Evolutionary conservation across 371 early-diverging fungal genomes (phyloP), one percentile per base, ranked within the genome.

Genomic region (Mucor irregularis): DNA sequence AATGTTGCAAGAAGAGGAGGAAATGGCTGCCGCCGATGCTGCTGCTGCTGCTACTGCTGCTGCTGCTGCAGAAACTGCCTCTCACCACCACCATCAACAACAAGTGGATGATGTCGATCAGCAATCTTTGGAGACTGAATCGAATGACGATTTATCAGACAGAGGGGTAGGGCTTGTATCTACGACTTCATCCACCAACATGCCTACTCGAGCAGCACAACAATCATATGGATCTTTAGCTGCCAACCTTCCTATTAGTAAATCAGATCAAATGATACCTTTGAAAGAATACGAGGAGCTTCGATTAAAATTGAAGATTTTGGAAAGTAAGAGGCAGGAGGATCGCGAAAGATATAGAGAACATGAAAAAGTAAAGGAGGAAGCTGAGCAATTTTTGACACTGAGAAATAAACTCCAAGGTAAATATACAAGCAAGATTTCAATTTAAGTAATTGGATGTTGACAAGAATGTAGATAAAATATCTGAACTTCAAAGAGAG

Each of bases 311-410:
- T 68, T 93, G 17, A 83, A 82, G 45, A 80, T 89, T 19, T 65
- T 95, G 22, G 95, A 96, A 66, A 67, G 73, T 17, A 91, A 91
- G 68, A 88, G 94, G 4, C 79, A 82, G 11, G 91, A 94, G 53
- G 95, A 95, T 56, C 79, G 90, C 14, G 91, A 90, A 62, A 73
- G 74, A 17, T 67, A 90, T 30, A 73, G 81, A 30, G 88, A 92
- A 26, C 78, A 89, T 35, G 95, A 94, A 56, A 81, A 81, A 44
- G 68, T 86, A 22, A 88, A 80, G 24, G 83, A 83, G 19, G 91
- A 93, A 58, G 84, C 90, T 4, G 90, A 90, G 45, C 86, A 88
- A 54, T 83, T 88, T 47, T 51, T 81, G 58, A 78, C 83, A 10
- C 69, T 83, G 30, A 78, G 87, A 40, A 81, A 88, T 30, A 89